Conservation (phyloP, 768 basidiomycete genomes). For the Mycena albidolilacea region DNA sequence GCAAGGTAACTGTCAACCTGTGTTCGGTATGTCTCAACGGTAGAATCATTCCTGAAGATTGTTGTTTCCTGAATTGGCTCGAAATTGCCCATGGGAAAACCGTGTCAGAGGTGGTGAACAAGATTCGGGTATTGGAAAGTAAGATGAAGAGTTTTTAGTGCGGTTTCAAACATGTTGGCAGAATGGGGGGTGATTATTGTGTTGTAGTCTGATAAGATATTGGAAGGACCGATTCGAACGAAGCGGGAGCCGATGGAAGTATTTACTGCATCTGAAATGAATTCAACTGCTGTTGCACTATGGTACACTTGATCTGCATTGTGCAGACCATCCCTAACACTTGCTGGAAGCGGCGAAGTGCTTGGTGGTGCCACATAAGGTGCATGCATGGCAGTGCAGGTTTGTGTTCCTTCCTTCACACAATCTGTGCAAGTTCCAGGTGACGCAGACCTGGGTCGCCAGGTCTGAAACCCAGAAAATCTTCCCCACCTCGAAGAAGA, state of each 20-base stretch:
- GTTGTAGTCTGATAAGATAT: slow-evolving; percentile 24
- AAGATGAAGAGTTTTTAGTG: slow-evolving; percentile 8
- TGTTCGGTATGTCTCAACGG: slow-evolving; percentile 10
- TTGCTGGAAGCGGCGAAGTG: slow-evolving; percentile 42
- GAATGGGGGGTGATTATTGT: slow-evolving; percentile 23
- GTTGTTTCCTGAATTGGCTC: slow-evolving; percentile 7
- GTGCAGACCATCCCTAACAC: neutral
- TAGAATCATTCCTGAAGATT: slow-evolving; percentile 17
- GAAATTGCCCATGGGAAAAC: slow-evolving; percentile 20
- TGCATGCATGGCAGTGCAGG: slow-evolving; percentile 42
- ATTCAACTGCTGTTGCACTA: slow-evolving; percentile 11
- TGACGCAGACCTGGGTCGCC: slow-evolving; percentile 17
- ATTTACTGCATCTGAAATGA: slow-evolving; percentile 21
- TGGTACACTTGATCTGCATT: neutral
- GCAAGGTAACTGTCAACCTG: slow-evolving; percentile 9
- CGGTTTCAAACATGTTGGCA: slow-evolving; percentile 8
- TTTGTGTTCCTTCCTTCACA: slow-evolving; percentile 18
- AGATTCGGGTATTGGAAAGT: slow-evolving; percentile 22
- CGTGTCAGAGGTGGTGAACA: slow-evolving; percentile 20
- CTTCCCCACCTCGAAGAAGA: slow-evolving; percentile 21
- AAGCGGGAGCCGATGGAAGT: slow-evolving; percentile 8
- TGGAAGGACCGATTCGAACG: neutral
- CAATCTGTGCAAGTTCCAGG: slow-evolving; percentile 11
- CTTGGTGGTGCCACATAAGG: slow-evolving; percentile 43
- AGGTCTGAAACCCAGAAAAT: slow-evolving; percentile 22